Evolutionary conservation across 805 yeast genomes (phyloP), one percentile per base, ranked within the genome.

Genomic region (Kodamaea hsintzibuensis): DNA sequence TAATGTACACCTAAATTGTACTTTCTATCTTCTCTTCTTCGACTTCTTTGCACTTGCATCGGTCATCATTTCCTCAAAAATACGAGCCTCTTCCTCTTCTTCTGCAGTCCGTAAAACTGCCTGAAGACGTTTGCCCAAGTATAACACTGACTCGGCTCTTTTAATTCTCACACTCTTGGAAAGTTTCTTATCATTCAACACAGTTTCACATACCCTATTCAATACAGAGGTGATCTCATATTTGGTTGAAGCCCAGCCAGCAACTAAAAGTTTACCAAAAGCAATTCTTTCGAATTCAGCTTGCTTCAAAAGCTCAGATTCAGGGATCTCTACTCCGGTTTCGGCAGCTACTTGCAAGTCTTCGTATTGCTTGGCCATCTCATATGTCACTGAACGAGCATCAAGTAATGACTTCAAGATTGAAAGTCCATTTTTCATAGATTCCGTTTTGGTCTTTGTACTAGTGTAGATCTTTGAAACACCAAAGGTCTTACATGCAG

Each of bases 181-280:
- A n/a, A 88, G 81, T 0, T 69, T 55, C 65, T 85, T 84, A 65
- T 93, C 97, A 49, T 67, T 64, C 51, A 76, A 67, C 1, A 76
- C 61, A 54, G 61, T 64, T 56, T 82, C 74, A 45, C 92, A 76
- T 5, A 92, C 88, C 55, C 78, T 79, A 59, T 89, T 95, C 68
- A 95, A 89, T 8, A 91, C 91, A 33, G 87, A 92, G 48, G 95
- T 82, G 51, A 92, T 85, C 73, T 95, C 99, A 70, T 84, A 86
- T 61, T 88, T 85, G 17, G 97, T 90, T 40, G 96, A 89, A 18
- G 89, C 89, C 99, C 99, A 95, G 16, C 96, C 96, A 1, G 97
- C 91, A 7, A 95, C 93, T 49, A 95, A 78, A 18, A 95, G 82
- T 68, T 93, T 95, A 19, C 99, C 98, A 52, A 91, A 85, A 57